phyloP scores from a whole-genome alignment of 176 grass and related monocot genomes.

The Saccharum officinarum region DNA sequence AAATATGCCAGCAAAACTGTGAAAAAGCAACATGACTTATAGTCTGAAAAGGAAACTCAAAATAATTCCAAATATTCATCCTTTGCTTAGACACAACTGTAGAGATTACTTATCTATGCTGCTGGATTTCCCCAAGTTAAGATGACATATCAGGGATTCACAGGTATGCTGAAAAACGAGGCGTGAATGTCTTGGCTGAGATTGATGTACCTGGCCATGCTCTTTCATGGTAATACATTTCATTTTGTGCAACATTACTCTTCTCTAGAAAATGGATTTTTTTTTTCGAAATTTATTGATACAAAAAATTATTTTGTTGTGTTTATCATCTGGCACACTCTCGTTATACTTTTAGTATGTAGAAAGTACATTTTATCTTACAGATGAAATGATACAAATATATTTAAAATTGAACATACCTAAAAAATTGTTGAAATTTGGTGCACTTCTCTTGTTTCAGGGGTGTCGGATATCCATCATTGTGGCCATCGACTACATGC shows the following conservation, averaged over 20 bases:
- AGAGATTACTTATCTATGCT: constrained; percentile 23
- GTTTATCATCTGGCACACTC: background rate
- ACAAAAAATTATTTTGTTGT: background rate
- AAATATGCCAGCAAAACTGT: background rate
- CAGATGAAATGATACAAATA: background rate
- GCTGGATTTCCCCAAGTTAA: background rate
- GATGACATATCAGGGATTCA: constrained; percentile 35
- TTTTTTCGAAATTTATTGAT: background rate
- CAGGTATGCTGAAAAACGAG: constrained; percentile 90
- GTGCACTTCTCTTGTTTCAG: constrained; percentile 37
- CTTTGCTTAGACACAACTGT: background rate
- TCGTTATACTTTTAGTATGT: background rate
- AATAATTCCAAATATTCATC: background rate
- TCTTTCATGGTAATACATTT: constrained; percentile 70
- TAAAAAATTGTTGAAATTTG: background rate
- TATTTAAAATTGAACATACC: background rate
- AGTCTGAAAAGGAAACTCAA: background rate
- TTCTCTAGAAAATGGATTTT: background rate
- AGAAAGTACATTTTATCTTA: constrained; percentile 2
- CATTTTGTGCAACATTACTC: background rate
- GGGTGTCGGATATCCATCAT: constrained; percentile 81
- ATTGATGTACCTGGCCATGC: constrained; percentile 97
- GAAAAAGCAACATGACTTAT: background rate
- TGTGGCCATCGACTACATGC: constrained; percentile 78
- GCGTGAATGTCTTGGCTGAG: constrained; percentile 92